Conservation (phyloP, 352 stramenopile species). For the Paralagenidium karlingii region DNA sequence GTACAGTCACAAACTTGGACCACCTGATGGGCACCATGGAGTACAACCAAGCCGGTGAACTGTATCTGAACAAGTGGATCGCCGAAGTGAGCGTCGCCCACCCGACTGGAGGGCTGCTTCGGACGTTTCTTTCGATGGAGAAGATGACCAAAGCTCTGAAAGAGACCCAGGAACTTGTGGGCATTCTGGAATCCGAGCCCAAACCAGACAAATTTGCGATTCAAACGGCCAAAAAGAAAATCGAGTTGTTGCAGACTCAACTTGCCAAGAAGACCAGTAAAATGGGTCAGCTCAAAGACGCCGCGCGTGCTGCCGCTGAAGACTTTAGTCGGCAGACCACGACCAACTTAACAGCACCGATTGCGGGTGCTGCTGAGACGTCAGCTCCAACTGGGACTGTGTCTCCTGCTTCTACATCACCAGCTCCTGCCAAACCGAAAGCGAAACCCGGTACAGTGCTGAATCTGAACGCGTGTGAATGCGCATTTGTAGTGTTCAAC, state of each 20-base stretch:
- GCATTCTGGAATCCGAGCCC: conserved; percentile 16
- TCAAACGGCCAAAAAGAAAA: conserved; percentile 11
- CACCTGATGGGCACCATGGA: conserved; percentile 29
- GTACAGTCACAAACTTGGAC: conserved; percentile 47
- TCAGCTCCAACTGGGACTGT: too few relatives aligned
- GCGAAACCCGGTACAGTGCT: conserved; percentile 7
- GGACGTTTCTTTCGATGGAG: conserved; percentile 63
- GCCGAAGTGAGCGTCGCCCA: conserved; percentile 74
- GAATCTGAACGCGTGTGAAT: conserved; percentile 54
- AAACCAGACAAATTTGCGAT: conserved; percentile 21
- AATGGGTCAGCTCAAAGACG: conserved; percentile 46
- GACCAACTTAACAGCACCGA: background rate
- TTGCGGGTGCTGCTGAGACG: background rate
- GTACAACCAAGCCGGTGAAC: conserved; percentile 16
- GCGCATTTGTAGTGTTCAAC: conserved; percentile 83
- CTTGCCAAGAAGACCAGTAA: conserved; percentile 48
- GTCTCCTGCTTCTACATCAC: too few relatives aligned
- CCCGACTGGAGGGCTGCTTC: conserved; percentile 56
- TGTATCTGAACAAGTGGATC: conserved; percentile 80
- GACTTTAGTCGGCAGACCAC: background rate
- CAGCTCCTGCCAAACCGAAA: conserved; percentile 10
- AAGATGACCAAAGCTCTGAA: conserved; percentile 42
- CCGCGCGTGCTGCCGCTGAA: background rate
- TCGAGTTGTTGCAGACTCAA: conserved; percentile 12
- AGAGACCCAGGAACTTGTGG: conserved; percentile 32